phyloP scores from a whole-genome alignment of 441 rosid species.

The Corymbia calophylla region DNA sequence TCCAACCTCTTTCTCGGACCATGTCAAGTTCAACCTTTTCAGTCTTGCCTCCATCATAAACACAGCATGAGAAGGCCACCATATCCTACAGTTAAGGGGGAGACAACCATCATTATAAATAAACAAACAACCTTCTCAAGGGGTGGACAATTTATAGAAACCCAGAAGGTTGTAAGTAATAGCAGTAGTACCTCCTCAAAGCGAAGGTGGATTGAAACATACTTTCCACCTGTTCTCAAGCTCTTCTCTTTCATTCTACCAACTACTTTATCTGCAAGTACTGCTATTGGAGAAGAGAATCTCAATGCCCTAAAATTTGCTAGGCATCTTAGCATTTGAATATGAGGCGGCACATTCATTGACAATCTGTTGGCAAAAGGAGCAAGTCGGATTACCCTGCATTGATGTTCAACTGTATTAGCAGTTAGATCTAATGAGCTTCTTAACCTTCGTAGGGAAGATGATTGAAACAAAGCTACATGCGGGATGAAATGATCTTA shows the following conservation, averaged over 20 bases:
- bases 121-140: not conserved
- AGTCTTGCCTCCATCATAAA: conserved; percentile 77
- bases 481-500: not conserved
- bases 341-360: conserved; percentile 77
- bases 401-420: conserved; percentile 6
- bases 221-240: conserved; percentile 65
- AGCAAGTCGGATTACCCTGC: conserved; percentile 75
- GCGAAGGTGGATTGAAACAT: conserved; percentile 78
- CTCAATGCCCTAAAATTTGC: conserved; percentile 77
- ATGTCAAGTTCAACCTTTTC: conserved; percentile 63
- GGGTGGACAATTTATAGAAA: not conserved
- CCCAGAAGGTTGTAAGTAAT: not conserved
- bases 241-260: conserved; percentile 68
- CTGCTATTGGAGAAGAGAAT: conserved; percentile 59
- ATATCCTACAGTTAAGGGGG: conserved; percentile 53
- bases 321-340: conserved; percentile 82
- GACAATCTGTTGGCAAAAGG: conserved; percentile 96
- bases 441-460: not conserved
- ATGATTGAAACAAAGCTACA: not conserved
- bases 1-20: conserved; percentile 73
- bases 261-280: conserved; percentile 56
- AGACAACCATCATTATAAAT: not conserved
- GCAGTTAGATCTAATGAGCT: not conserved
- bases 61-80: conserved; percentile 97
- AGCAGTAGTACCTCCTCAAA: conserved; percentile 73